Evolutionary conservation across 2,329 filamentous ascomycete species (phyloP), one percentile per base, ranked within the genome.

Genomic region (Botryotinia calthae): DNA sequence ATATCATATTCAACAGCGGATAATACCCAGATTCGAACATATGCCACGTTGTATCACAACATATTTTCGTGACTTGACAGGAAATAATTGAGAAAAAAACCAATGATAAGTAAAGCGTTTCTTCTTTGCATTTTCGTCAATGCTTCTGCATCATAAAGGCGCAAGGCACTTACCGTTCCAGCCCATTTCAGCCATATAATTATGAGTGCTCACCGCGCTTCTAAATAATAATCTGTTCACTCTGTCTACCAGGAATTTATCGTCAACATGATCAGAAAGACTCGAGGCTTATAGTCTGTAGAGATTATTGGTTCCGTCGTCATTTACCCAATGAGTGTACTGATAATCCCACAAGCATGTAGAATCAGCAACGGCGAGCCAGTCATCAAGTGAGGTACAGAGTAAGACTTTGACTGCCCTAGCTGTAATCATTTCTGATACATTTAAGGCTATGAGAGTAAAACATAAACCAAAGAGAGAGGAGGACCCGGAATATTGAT

Each of bases 91-190:
- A 56, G 25, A 44, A 20, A 44, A 25, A 34, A 20, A 10, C 51
- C 51, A 69, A 59, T 69, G 4, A n/a, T 4, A 7, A n/a, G 16
- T 31, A 34, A 40, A 40, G 28, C 2, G 14, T 18, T 67, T n/a
- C 51, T 42, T 34, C 70, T 71, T 22, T 37, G 14, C 54, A 40
- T 71, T 71, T 59, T 71, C 46, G 20, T 58, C 40, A 16, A 42
- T 31, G 31, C 37, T 48, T 34, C 25, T 31, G 28, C 28, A 48
- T 66, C 42, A 37, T 28, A 31, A 37, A 67, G 40, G 70, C 51
- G 48, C 48, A 46, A 58, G 31, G 62, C 62, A 67, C 70, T 67
- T 67, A 62, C 70, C 40, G 51, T 58, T 56, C 70, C 62, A 67
- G 51, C 28, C 37, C 22, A 40, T 12, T 31, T 25, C 25, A 71